Base-by-base conservation (phyloP, 495 filamentous ascomycete species). In the Xylaria telfairii region DNA sequence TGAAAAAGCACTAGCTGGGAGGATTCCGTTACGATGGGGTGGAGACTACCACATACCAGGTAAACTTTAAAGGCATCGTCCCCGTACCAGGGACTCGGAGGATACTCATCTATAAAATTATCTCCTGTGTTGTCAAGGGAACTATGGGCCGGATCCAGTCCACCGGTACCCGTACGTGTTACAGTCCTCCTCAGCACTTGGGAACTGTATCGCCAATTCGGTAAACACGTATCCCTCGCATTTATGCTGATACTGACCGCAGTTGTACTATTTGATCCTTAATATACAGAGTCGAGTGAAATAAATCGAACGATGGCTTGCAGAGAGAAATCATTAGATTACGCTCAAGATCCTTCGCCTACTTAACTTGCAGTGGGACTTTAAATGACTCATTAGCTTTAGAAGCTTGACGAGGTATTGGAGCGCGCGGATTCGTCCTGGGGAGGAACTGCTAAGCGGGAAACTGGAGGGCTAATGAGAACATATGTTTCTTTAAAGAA, bases 131-230 rank as follows among this genome's bases (percentile, higher is more conserved):
- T n/a, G n/a, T n/a, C n/a, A n/a, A n/a, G n/a, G n/a, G n/a, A n/a
- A n/a, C n/a, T n/a, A n/a, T n/a, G n/a, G n/a, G n/a, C n/a, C n/a
- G n/a, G n/a, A n/a, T n/a, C n/a, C n/a, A n/a, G n/a, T n/a, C n/a
- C n/a, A n/a, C n/a, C n/a, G n/a, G n/a, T n/a, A n/a, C n/a, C n/a
- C n/a, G n/a, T n/a, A n/a, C n/a, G n/a, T n/a, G n/a, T n/a, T n/a
- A n/a, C n/a, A n/a, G n/a, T n/a, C n/a, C n/a, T n/a, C n/a, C 42
- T 47, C 21, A 19, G 10, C 0, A 5, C 17, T 1, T 2, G 19
- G 21, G 66, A 68, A 34, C 41, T 57, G 21, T 60, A 59, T 13
- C 8, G 34, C 24, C 37, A 39, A 32, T 60, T 60, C 41, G 24
- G 21, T 4, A 7, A 19, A 1, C 2, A 60, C 9, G 66, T 17